A percentile compares a stretch with the other conserved stretches of the same genome.
These are phyloP conservation scores for Schrenkiella parvula DNA, from an alignment of 345 rosid species.

Conservation along the genomic window DNA sequence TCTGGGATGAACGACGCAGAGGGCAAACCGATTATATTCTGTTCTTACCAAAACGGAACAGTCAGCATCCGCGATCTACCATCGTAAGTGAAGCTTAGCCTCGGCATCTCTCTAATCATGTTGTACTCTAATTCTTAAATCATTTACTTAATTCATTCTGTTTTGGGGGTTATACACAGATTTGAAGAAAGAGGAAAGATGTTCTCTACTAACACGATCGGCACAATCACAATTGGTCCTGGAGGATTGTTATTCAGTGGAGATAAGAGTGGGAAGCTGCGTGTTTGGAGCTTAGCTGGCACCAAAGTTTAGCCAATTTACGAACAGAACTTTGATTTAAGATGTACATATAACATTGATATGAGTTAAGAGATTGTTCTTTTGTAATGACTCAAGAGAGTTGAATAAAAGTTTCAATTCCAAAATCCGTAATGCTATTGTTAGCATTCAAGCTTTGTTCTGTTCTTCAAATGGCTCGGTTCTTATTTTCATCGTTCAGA, in stretches of 20 bases:
- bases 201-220: constrained; percentile 35
- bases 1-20: constrained; percentile 39
- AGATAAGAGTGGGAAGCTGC: constrained; percentile 41
- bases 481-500: too few relatives aligned
- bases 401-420: too few relatives aligned
- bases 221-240: constrained; percentile 38
- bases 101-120: neutral
- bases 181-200: constrained; percentile 48
- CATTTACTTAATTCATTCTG: neutral
- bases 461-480: too few relatives aligned
- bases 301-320: neutral
- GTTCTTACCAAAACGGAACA: too few relatives aligned
- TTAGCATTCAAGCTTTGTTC: too few relatives aligned
- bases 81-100: constrained; percentile 46
- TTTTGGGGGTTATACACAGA: neutral
- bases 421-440: too few relatives aligned
- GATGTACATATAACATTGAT: too few relatives aligned
- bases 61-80: constrained; percentile 47
- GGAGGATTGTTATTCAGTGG: constrained; percentile 47
- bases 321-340: too few relatives aligned
- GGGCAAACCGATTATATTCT: too few relatives aligned
- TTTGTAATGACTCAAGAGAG: too few relatives aligned
- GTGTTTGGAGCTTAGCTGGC: constrained; percentile 29
- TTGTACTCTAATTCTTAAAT: neutral
- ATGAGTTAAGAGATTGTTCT: too few relatives aligned